These are phyloP conservation scores for Colletotrichum musicola DNA, from an alignment of 2,329 filamentous ascomycete species.

Conservation along the genomic window DNA sequence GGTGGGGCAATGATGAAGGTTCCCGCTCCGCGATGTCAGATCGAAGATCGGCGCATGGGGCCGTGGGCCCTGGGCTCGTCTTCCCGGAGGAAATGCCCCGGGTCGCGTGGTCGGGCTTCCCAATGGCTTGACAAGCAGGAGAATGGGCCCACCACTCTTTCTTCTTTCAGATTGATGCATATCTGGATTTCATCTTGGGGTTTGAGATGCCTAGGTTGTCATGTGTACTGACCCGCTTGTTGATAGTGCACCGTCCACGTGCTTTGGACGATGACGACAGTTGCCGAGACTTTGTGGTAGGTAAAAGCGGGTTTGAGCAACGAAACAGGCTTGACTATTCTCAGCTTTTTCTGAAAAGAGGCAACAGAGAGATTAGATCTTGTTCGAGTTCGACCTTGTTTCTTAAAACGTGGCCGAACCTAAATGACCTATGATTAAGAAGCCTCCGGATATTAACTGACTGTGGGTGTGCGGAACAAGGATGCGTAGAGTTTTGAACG, in stretches of 20 bases:
- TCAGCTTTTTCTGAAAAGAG: no score
- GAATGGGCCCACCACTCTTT: neutral
- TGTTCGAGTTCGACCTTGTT: no score
- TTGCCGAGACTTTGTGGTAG: no score
- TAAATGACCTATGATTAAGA: no score
- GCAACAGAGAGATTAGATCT: no score
- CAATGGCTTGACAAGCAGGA: neutral
- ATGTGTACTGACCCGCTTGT: neutral
- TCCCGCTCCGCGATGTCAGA: conserved; percentile 17
- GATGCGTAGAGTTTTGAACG: no score
- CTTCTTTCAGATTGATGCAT: neutral
- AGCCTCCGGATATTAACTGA: no score
- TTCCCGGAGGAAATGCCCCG: conserved; percentile 29
- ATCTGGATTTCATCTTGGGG: neutral
- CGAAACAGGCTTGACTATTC: no score
- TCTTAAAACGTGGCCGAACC: no score
- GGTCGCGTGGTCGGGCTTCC: conserved; percentile 10
- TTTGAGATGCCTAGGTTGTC: neutral
- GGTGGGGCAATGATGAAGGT: conserved; percentile 15
- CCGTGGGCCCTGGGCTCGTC: neutral
- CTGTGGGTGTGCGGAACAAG: no score
- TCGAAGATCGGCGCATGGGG: conserved; percentile 22
- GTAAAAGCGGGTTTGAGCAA: no score
- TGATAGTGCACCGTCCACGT: neutral
- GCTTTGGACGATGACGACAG: neutral